Evolutionary conservation across 2,329 filamentous ascomycete genomes (phyloP).

Genomic region (Penicillium sp.): DNA sequence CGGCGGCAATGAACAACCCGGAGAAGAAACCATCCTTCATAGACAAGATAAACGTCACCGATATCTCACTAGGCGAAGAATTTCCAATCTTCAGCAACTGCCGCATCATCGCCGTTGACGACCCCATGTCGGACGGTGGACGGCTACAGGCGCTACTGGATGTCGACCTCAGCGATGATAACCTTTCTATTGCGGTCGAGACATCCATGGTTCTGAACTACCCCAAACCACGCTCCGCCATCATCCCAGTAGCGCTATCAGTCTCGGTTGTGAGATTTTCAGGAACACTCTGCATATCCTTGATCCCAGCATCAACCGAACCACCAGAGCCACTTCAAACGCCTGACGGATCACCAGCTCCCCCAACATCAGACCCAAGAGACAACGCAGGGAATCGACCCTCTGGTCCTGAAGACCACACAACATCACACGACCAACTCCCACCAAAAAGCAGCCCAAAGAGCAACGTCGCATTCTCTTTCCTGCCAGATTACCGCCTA

Average conservation of each 20-base stretch:
- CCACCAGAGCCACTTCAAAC: conserved; percentile 38
- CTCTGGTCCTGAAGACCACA: conserved; percentile 12
- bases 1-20: conserved; percentile 80
- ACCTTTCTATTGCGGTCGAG: conserved; percentile 91
- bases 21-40: conserved; percentile 87
- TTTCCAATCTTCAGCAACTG: conserved; percentile 99
- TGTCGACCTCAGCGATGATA: conserved; percentile 86
- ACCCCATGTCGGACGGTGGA: conserved; percentile 61
- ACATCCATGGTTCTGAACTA: conserved; percentile 94
- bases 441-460: conserved; percentile 57
- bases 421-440: conserved; percentile 16
- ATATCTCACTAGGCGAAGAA: conserved; percentile 91
- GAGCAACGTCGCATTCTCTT: conserved; percentile 92
- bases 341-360: conserved; percentile 33
- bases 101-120: conserved; percentile 79
- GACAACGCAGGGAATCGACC: background rate
- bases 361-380: conserved; percentile 23
- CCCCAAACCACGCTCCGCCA: conserved; percentile 81
- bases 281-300: conserved; percentile 88
- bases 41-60: conserved; percentile 89
- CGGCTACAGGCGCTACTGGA: conserved; percentile 93
- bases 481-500: conserved; percentile 64
- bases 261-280: conserved; percentile 94
- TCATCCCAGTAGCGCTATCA: conserved; percentile 85
- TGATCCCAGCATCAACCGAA: conserved; percentile 66